These are phyloP conservation scores for Ustilago tritici DNA, from an alignment of 1,284 basidiomycete species.

Conservation along the genomic window DNA sequence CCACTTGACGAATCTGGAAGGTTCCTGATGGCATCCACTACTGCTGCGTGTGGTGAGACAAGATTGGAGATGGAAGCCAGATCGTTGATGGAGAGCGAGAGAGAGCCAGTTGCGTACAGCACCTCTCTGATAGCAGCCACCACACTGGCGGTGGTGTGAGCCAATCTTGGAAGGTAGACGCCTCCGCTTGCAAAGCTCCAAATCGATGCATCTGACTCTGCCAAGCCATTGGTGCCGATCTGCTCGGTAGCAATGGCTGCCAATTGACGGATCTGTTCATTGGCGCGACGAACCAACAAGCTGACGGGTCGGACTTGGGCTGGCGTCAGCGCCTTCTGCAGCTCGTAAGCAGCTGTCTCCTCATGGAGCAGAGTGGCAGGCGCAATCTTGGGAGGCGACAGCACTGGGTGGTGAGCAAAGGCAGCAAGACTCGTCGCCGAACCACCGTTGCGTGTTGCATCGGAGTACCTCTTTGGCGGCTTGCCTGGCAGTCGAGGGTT, in stretches of 20 bases:
- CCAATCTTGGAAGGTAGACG: constrained; percentile 41
- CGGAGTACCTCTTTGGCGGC: constrained; percentile 21
- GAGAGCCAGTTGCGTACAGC: constrained; percentile 52
- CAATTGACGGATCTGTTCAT: constrained; percentile 49
- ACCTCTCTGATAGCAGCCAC: constrained; percentile 49
- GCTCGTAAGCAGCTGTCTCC: constrained; percentile 42
- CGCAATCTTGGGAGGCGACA: constrained; percentile 25
- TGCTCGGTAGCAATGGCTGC: constrained; percentile 52
- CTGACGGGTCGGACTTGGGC: constrained; percentile 24
- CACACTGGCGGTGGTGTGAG: constrained; percentile 37
- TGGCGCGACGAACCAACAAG: constrained; percentile 39
- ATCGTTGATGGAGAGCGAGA: constrained; percentile 45
- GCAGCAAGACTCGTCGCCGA: constrained; percentile 19
- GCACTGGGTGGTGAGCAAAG: constrained; percentile 36
- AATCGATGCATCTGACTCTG: constrained; percentile 32
- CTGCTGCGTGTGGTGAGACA: constrained; percentile 8
- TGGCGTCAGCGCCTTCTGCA: constrained; percentile 45
- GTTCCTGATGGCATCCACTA: not conserved
- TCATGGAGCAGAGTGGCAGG: constrained; percentile 41
- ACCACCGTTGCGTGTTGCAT: constrained; percentile 10
- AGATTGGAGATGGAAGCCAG: constrained; percentile 49
- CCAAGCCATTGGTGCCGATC: constrained; percentile 46
- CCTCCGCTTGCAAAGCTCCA: constrained; percentile 20
- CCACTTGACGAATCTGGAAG: not conserved
- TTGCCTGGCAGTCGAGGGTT: constrained; percentile 44